phyloP scores from a whole-genome alignment of 805 yeast genomes.

The Ogataea henricii region DNA sequence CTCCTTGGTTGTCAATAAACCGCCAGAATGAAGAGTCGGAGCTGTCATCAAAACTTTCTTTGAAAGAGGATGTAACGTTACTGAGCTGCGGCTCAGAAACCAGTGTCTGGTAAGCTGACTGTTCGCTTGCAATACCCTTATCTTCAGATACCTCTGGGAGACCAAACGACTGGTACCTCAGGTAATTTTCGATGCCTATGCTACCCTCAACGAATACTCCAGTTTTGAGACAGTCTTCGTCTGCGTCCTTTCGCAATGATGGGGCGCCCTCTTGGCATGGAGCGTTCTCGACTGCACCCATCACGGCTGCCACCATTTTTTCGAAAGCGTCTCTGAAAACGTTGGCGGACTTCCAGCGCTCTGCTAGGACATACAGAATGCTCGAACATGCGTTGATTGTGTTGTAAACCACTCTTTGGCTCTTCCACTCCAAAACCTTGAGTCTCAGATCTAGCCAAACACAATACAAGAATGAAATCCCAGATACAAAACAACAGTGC shows the following conservation, averaged over 20 bases:
- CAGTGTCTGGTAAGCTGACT: neutral
- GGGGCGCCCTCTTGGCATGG: neutral
- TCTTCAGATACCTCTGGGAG: neutral
- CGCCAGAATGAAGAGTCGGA: neutral
- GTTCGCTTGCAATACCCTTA: neutral
- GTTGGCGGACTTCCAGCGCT: slow-evolving; percentile 3
- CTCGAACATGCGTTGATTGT: slow-evolving; percentile 10
- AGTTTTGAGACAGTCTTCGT: neutral
- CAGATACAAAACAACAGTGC: slow-evolving; percentile 4
- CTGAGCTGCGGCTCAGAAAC: neutral
- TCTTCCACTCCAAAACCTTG: slow-evolving; percentile 1
- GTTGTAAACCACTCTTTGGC: slow-evolving; percentile 5
- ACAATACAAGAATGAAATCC: slow-evolving; percentile 1
- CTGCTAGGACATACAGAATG: slow-evolving; percentile 2
- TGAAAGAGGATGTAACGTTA: too few relatives aligned
- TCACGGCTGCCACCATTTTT: slow-evolving; percentile 7
- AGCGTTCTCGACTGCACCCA: slow-evolving; percentile 1
- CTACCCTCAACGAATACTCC: slow-evolving; percentile 3
- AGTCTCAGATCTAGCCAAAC: slow-evolving; percentile 4
- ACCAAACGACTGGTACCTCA: slow-evolving; percentile 1
- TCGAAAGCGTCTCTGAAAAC: slow-evolving; percentile 2
- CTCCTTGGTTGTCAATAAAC: slow-evolving; percentile 3
- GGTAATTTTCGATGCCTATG: slow-evolving; percentile 1
- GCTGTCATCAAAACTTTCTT: neutral
- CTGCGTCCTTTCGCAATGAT: neutral